phyloP scores from a whole-genome alignment of 306 rosid species.

The Castanea crenata region DNA sequence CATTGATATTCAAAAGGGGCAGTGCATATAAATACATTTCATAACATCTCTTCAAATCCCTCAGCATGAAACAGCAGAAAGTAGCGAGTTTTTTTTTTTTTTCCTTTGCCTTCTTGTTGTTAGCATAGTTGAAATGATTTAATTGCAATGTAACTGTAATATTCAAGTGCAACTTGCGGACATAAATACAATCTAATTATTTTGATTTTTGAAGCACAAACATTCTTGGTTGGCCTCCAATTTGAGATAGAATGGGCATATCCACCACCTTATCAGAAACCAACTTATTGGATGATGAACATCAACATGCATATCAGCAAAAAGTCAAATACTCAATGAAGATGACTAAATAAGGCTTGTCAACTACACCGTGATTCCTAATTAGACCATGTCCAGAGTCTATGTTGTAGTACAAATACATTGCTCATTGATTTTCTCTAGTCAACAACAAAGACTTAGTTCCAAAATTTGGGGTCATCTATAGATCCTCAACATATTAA shows the following conservation, averaged over 20 bases:
- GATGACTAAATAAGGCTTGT: not conserved
- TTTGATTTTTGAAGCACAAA: not conserved
- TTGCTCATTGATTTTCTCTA: not conserved
- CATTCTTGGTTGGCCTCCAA: not conserved
- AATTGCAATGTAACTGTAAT: not conserved
- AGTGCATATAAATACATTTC: not conserved
- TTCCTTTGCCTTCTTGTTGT: not conserved
- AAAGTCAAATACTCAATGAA: not conserved
- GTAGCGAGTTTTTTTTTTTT: not conserved
- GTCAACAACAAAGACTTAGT: no score
- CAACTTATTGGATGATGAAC: not conserved
- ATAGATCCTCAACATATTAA: no score
- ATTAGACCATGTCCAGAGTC: not conserved
- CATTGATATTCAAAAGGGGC: not conserved
- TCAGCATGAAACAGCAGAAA: not conserved
- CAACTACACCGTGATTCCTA: not conserved
- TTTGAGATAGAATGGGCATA: not conserved
- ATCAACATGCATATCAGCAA: not conserved
- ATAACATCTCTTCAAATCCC: not conserved
- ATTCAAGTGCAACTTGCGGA: not conserved
- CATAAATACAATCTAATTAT: not conserved
- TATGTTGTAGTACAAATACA: not conserved
- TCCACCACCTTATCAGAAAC: not conserved
- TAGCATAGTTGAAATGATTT: not conserved
- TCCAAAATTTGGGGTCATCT: no score